Base-by-base conservation (phyloP, 139 green algal species). In the Chlorella sorokiniana region DNA sequence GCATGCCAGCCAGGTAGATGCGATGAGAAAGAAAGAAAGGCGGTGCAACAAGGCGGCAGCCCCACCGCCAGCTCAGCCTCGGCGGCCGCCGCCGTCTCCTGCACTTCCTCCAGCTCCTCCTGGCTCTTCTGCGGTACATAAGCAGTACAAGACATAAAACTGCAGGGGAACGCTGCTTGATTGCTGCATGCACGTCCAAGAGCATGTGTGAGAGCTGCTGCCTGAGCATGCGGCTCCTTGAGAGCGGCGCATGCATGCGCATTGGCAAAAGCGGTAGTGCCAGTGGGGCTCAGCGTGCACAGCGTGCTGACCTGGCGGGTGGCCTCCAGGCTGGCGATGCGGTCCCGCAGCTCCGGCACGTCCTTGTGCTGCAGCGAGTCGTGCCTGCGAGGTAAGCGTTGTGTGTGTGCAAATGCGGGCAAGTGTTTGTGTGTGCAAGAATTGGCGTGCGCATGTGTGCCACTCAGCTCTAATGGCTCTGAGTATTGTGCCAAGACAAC, bases 51-150 rank as follows among this genome's bases (percentile, higher is more conserved):
- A 65, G n/a, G 23, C 18, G 56, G 10, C 6, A 65, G 18, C 56
- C 69, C 29, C 23, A 38, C 71, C 80, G 68, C 70, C 37, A 70
- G 72, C 48, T 75, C 80, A 2, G 61, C 56, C 62, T 70, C 31
- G 25, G 44, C 72, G 9, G n/a, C 37, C 73, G 61, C 65, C n/a
- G 44, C 44, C n/a, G 56, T 62, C 4, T 38, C 20, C n/a, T 80
- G 37, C 35, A 61, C 31, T 29, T 62, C 63, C n/a, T 84, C 48
- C 79, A 56, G 29, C 63, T 79, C 68, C 23, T 54, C 48, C 33
- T 80, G 22, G 35, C 18, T 44, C 40, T 81, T 27, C 51, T 80
- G 56, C 42, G 63, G 31, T 52, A 35, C 18, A 68, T 38, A 40
- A n/a, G 56, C 56, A 65, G n/a, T 6, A 65, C 18, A 16, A 31